Conservation (phyloP, 345 rosid genomes). For the Euphorbia lathyris region DNA sequence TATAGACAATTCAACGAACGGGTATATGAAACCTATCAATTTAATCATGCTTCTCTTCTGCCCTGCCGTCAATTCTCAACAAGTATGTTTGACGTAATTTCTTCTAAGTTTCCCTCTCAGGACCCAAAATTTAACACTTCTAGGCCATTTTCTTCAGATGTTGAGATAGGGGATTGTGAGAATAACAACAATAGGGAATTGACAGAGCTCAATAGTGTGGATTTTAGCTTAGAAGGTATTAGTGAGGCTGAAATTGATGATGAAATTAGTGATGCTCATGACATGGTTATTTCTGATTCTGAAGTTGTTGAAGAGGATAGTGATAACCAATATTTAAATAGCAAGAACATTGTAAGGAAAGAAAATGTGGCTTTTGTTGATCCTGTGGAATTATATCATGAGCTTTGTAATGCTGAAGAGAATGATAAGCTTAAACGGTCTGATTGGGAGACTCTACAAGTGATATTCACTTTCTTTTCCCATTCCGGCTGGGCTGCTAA, state of each 20-base stretch:
- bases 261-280: slow-evolving; percentile 15
- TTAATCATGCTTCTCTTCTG: slow-evolving; percentile 21
- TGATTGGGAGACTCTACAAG: slow-evolving; percentile 44
- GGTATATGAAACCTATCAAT: slow-evolving; percentile 26
- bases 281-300: slow-evolving; percentile 10
- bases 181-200: slow-evolving; percentile 2
- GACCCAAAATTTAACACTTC: slow-evolving; percentile 18
- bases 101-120: slow-evolving; percentile 11
- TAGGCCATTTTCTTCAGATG: slow-evolving; percentile 37
- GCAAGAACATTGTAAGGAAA: slow-evolving; percentile 8
- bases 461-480: slow-evolving; percentile 48
- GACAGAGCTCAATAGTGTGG: slow-evolving; percentile 11
- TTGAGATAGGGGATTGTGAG: slow-evolving; percentile 22
- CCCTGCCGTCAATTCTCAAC: slow-evolving; percentile 30
- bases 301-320: slow-evolving; percentile 14
- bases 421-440: slow-evolving; percentile 32
- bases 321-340: slow-evolving; percentile 16
- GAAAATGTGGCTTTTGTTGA: slow-evolving; percentile 31
- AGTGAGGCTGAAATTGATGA: slow-evolving; percentile 7
- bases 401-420: slow-evolving; percentile 43
- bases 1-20: slow-evolving; percentile 25
- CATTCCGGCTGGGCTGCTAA: slow-evolving; percentile 79
- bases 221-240: slow-evolving; percentile 23
- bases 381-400: slow-evolving; percentile 56
- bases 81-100: slow-evolving; percentile 17